Evolutionary conservation across 257 asterid genomes (phyloP).

Genomic region (Hygrophila difformis): DNA sequence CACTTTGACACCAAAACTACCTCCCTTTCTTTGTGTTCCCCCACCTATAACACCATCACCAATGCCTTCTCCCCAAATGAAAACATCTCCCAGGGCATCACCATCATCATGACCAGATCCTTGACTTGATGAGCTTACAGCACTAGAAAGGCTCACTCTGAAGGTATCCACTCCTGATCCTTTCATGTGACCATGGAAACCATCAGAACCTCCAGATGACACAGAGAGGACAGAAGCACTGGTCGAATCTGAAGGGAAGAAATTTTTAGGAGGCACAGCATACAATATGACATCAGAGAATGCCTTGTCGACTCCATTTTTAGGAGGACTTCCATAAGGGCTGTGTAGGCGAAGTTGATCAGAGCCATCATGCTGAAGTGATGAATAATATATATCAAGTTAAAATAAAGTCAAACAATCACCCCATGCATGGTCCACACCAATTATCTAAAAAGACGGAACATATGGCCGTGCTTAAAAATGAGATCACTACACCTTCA

Average conservation of each 20-base stretch:
- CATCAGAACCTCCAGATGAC: slow-evolving; percentile 85
- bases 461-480: slow-evolving; percentile 6
- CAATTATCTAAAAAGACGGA: slow-evolving; percentile 4
- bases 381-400: slow-evolving; percentile 6
- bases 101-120: slow-evolving; percentile 96
- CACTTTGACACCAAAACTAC: slow-evolving; percentile 37
- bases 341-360: slow-evolving; percentile 66
- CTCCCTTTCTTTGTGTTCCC: slow-evolving; percentile 51
- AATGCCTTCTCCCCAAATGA: slow-evolving; percentile 87
- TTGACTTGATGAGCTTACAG: slow-evolving; percentile 95
- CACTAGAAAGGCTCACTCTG: slow-evolving; percentile 94
- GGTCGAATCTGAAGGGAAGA: slow-evolving; percentile 71
- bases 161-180: slow-evolving; percentile 74
- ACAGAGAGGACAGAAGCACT: slow-evolving; percentile 60
- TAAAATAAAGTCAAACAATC: background rate
- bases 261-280: slow-evolving; percentile 70
- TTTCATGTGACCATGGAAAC: slow-evolving; percentile 62
- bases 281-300: slow-evolving; percentile 57
- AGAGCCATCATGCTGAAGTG: slow-evolving; percentile 52
- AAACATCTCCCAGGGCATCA: slow-evolving; percentile 91
- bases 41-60: slow-evolving; percentile 82
- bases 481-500: slow-evolving; percentile 47
- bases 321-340: slow-evolving; percentile 83
- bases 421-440: background rate
- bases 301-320: slow-evolving; percentile 60